Evolutionary conservation across 352 stramenopile genomes (phyloP).

Genomic region (Lagenidium sp.): DNA sequence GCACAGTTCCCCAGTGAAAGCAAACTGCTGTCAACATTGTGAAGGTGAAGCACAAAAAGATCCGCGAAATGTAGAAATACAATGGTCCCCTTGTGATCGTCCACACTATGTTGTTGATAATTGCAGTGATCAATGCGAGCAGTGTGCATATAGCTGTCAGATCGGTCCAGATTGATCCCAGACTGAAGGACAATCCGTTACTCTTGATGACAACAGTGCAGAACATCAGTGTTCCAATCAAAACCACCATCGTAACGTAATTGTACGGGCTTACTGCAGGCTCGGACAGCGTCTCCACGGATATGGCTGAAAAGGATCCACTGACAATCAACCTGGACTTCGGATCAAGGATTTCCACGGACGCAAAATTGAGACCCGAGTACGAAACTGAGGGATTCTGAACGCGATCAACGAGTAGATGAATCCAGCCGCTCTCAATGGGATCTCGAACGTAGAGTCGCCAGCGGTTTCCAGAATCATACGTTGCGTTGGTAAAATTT

Average conservation of each 20-base stretch:
- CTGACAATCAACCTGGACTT: constrained; percentile 44
- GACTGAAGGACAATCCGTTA: constrained; percentile 74
- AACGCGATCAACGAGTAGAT: constrained; percentile 50
- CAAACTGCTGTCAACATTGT: constrained; percentile 85
- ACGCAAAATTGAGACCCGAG: constrained; percentile 54
- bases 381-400: constrained; percentile 67
- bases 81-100: constrained; percentile 45
- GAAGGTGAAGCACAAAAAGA: constrained; percentile 80
- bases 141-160: constrained; percentile 81
- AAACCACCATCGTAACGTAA: constrained; percentile 81
- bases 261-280: constrained; percentile 79
- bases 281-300: constrained; percentile 48
- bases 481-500: not conserved
- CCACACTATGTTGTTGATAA: constrained; percentile 85
- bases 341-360: constrained; percentile 42
- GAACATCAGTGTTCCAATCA: constrained; percentile 75
- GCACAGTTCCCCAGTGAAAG: constrained; percentile 82
- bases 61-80: constrained; percentile 79
- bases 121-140: constrained; percentile 52
- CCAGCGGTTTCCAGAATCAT: constrained; percentile 36
- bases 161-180: constrained; percentile 83
- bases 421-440: constrained; percentile 63
- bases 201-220: constrained; percentile 76
- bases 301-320: constrained; percentile 64
- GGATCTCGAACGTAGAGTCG: constrained; percentile 33